phyloP scores from a whole-genome alignment of 371 early-diverging fungal species.

The Zancudomyces culisetae region DNA sequence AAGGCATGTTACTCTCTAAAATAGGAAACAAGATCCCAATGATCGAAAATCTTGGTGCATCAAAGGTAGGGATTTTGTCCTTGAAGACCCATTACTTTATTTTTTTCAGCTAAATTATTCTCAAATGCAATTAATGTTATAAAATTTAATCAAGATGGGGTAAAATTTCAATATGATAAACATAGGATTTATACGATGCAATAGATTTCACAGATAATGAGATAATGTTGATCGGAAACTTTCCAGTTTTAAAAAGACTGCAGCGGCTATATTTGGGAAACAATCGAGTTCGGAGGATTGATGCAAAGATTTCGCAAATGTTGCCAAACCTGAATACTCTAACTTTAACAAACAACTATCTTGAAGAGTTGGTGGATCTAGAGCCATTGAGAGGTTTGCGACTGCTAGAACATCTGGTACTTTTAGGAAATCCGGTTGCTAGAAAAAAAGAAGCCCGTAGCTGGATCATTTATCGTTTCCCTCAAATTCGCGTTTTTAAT shows the following conservation, averaged over 20 bases:
- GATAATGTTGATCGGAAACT: slow-evolving; percentile 61
- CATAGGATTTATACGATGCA: slow-evolving; percentile 69
- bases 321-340: slow-evolving; percentile 62
- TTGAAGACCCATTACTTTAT: neutral
- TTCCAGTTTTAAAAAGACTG: slow-evolving; percentile 70
- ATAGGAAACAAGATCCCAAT: slow-evolving; percentile 58
- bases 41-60: slow-evolving; percentile 85
- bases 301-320: slow-evolving; percentile 31
- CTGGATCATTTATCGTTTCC: slow-evolving; percentile 61
- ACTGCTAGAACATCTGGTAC: slow-evolving; percentile 37
- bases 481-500: slow-evolving; percentile 64
- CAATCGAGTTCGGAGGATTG: slow-evolving; percentile 70
- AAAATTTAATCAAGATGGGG: neutral
- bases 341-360: slow-evolving; percentile 66
- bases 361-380: slow-evolving; percentile 64
- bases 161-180: neutral
- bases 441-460: slow-evolving; percentile 56
- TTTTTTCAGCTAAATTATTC: neutral
- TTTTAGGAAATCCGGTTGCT: slow-evolving; percentile 76
- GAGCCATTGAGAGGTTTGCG: slow-evolving; percentile 33
- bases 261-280: slow-evolving; percentile 52
- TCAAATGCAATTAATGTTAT: neutral
- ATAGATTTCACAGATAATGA: slow-evolving; percentile 88
- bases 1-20: slow-evolving; percentile 8
- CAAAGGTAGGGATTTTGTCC: slow-evolving; percentile 34